These are phyloP conservation scores for Aspergillus novofumigatus DNA, from an alignment of 2,329 filamentous ascomycete genomes.

Conservation along the genomic window DNA sequence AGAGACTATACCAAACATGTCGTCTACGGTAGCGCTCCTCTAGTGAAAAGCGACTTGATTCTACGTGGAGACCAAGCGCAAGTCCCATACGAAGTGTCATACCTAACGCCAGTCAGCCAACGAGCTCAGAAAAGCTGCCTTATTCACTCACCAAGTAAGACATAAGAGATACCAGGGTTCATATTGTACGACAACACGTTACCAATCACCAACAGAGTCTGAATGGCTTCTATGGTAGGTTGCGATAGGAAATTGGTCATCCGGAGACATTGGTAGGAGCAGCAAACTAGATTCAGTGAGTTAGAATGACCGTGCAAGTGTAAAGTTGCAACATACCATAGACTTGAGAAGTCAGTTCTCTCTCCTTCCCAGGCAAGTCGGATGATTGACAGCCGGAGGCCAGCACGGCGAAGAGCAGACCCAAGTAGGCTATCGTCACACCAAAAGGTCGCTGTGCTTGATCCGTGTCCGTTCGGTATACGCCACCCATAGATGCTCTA, in stretches of 20 bases:
- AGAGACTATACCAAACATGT: constrained; percentile 39
- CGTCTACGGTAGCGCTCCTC: constrained; percentile 44
- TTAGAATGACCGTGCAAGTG: neutral
- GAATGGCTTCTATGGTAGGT: constrained; percentile 57
- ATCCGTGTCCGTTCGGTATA: constrained; percentile 42
- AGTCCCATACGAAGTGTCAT: constrained; percentile 59
- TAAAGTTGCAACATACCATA: constrained; percentile 46
- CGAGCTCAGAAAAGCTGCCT: neutral
- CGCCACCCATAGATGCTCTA: constrained; percentile 42
- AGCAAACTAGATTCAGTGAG: constrained; percentile 50
- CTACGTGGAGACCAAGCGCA: constrained; percentile 57
- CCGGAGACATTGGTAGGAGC: constrained; percentile 60
- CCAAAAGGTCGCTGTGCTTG: constrained; percentile 55
- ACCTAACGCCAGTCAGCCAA: constrained; percentile 29
- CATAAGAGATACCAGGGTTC: constrained; percentile 62
- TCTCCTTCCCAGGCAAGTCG: constrained; percentile 53
- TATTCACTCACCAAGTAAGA: constrained; percentile 45
- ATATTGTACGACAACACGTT: constrained; percentile 61
- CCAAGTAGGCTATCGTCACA: constrained; percentile 55
- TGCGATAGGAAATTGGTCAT: constrained; percentile 62
- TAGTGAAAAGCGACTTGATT: constrained; percentile 52
- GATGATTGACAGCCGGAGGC: constrained; percentile 61
- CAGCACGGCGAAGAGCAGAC: constrained; percentile 58
- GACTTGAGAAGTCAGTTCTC: constrained; percentile 61
- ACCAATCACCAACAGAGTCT: constrained; percentile 58